Conservation (phyloP, 306 rosid species). For the Fragaria ananassa region DNA sequence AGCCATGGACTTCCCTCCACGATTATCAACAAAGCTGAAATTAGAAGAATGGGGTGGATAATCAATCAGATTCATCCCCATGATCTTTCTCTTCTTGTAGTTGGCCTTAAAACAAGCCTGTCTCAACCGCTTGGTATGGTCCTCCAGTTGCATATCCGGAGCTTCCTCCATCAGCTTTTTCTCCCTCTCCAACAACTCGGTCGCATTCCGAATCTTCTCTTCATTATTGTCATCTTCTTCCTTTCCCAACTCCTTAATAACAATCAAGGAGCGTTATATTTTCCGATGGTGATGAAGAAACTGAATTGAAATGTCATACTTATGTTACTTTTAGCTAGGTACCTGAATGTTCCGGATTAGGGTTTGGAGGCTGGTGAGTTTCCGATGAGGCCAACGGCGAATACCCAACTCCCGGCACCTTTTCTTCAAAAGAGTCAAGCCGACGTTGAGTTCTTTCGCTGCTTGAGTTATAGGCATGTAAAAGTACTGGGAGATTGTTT, state of each 20-base stretch:
- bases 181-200: conserved; percentile 60
- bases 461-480: conserved; percentile 86
- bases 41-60: not conserved
- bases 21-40: not conserved
- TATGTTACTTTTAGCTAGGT: not conserved
- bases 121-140: conserved; percentile 64
- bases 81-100: conserved; percentile 73
- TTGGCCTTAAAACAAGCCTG: conserved; percentile 91
- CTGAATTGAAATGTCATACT: not conserved
- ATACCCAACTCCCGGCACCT: conserved; percentile 85
- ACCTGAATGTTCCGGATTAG: conserved; percentile 68
- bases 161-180: conserved; percentile 68
- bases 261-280: not conserved
- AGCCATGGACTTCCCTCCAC: conserved; percentile 3
- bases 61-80: conserved; percentile 15
- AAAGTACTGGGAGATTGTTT: conserved; percentile 50
- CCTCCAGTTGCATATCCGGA: conserved; percentile 65
- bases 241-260: conserved; percentile 49
- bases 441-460: conserved; percentile 70
- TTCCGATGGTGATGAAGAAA: not conserved
- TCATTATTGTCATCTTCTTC: conserved; percentile 37
- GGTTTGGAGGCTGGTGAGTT: conserved; percentile 76
- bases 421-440: conserved; percentile 73
- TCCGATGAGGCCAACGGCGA: conserved; percentile 87
- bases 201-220: conserved; percentile 44